These are phyloP conservation scores for Tephrocybe sp. DNA, from an alignment of 768 basidiomycete species.

Conservation along the genomic window DNA sequence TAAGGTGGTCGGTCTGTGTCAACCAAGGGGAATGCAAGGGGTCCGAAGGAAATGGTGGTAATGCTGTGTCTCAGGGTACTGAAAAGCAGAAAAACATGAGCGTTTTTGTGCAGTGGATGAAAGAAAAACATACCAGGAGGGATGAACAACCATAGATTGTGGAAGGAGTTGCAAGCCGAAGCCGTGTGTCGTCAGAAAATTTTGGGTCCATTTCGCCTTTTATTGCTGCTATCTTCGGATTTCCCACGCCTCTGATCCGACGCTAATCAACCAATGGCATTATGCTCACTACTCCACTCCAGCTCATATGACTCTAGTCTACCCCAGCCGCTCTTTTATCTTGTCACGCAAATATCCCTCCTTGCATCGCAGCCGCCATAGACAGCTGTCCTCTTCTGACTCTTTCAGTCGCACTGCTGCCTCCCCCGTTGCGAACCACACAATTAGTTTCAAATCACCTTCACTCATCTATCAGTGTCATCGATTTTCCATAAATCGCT, in stretches of 20 bases:
- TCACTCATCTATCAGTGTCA: slow-evolving; percentile 17
- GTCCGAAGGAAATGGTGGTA: slow-evolving; percentile 59
- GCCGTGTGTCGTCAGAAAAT: slow-evolving; percentile 13
- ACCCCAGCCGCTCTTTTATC: slow-evolving; percentile 41
- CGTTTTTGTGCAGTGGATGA: slow-evolving; percentile 10
- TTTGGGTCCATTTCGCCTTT: slow-evolving; percentile 1
- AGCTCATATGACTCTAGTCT: slow-evolving; percentile 1
- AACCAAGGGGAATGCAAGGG: slow-evolving; percentile 55
- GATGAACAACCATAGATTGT: slow-evolving; percentile 55
- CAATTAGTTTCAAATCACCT: slow-evolving; percentile 66
- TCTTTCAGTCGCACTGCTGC: slow-evolving; percentile 57
- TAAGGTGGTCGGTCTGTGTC: slow-evolving; percentile 82
- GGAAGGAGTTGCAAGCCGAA: slow-evolving; percentile 14
- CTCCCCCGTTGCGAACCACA: slow-evolving; percentile 29
- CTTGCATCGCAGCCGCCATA: slow-evolving; percentile 66
- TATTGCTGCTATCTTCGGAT: background rate
- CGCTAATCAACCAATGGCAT: background rate
- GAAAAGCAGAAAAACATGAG: slow-evolving; percentile 9
- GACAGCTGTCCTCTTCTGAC: slow-evolving; percentile 65
- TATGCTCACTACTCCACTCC: background rate
- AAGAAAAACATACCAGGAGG: slow-evolving; percentile 29
- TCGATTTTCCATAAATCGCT: too few relatives aligned
- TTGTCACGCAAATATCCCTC: slow-evolving; percentile 39
- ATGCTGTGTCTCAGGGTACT: slow-evolving; percentile 45
- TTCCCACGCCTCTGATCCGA: slow-evolving; percentile 13